Evolutionary conservation across 192 early-diverging fungal genomes (phyloP).

Genomic region (Coemansia furcata): DNA sequence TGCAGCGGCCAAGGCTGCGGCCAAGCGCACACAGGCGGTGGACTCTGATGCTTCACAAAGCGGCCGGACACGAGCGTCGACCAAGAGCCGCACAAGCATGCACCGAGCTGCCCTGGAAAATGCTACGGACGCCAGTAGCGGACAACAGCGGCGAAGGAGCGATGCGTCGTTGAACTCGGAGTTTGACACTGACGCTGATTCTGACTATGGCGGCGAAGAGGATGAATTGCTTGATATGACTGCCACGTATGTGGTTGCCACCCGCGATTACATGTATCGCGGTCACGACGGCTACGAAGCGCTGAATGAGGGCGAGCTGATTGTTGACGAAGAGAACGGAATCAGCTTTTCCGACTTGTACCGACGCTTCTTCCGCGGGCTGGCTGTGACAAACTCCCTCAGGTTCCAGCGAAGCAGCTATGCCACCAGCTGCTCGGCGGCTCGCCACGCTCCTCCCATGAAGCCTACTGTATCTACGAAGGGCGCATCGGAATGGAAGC

Average conservation of each 20-base stretch:
- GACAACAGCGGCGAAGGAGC: not conserved
- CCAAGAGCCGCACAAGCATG: conserved; percentile 10
- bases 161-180: conserved; percentile 18
- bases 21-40: not conserved
- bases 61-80: not conserved
- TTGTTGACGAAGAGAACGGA: conserved; percentile 66
- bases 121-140: conserved; percentile 14
- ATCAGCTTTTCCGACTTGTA: conserved; percentile 57
- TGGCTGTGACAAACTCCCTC: conserved; percentile 60
- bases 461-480: not conserved
- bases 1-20: conserved; percentile 28
- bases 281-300: conserved; percentile 62
- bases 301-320: conserved; percentile 44
- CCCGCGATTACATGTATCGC: conserved; percentile 60
- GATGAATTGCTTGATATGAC: conserved; percentile 54
- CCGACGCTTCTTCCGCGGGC: conserved; percentile 58
- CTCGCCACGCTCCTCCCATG: conserved; percentile 7
- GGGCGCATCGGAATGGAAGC: conserved; percentile 23
- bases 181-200: conserved; percentile 23
- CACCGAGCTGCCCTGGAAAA: conserved; percentile 28
- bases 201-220: conserved; percentile 36
- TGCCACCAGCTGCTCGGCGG: conserved; percentile 21
- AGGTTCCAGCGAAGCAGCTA: conserved; percentile 35
- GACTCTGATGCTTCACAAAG: not conserved
- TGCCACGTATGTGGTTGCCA: conserved; percentile 54